Evolutionary conservation across 2,329 filamentous ascomycete species (phyloP), one percentile per base, ranked within the genome.

Genomic region (Blastomyces percursus): DNA sequence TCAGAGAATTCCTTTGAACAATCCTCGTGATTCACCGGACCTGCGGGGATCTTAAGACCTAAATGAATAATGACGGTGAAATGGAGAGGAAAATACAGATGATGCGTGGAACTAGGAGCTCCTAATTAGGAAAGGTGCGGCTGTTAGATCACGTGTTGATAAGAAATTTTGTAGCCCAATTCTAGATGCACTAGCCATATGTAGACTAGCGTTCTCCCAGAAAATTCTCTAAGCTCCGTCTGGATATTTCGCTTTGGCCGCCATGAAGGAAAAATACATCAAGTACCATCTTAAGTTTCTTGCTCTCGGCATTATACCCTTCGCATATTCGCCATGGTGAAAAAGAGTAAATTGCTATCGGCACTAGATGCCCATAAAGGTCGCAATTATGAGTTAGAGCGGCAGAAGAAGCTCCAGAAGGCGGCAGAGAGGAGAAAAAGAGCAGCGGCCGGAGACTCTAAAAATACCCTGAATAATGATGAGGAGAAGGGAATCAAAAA

Each of bases 311-410:
- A 32, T 38, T 42, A 21, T 44, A 42, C 44, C 16, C 30, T 51
- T 60, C 24, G 38, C 50, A 54, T 32, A 60, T 40, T 35, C 50
- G 14, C 48, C 19, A 80, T 84, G 81, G 77, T 74, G 59, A 82
- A 81, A 67, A 81, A 81, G 72, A 80, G 80, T 66, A 86, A 84
- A 71, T 75, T 87, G 56, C 79, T 84, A 64, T 74, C 78, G 54
- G 83, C 84, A 56, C 79, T 87, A 27, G 82, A 86, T 67, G 77
- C 79, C 61, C 76, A 83, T 63, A 80, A 83, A 71, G 83, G 84
- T 38, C 77, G 82, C 57, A 87, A 94, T 68, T 87, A 89, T 65
- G 86, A 88, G 66, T 81, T 90, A 61, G 89, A 93, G 74, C 86
- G 89, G 74, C 88, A 93, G 73, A 84, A 86, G 73, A 89, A 87